Percentiles rank a stretch among this genome's conserved stretches.
Conservation (phyloP, 306 rosid species). For the Luffa aegyptiaca region DNA sequence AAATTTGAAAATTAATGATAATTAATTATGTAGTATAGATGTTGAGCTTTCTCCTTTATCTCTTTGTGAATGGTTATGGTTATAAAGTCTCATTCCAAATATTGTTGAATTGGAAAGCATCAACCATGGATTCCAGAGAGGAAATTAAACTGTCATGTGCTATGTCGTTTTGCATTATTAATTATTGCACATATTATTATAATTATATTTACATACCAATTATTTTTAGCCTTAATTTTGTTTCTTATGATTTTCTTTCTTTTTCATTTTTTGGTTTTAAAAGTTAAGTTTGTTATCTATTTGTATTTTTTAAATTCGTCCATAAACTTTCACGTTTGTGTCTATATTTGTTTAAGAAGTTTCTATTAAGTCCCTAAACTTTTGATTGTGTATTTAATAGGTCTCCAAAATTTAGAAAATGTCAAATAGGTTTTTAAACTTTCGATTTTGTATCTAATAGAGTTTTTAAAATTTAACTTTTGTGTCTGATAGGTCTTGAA, state of each 20-base stretch:
- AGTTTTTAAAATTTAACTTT: too few species aligned
- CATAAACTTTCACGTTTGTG: too few species aligned
- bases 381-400: too few species aligned
- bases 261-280: neutral
- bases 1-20: neutral
- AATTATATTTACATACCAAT: neutral
- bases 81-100: neutral
- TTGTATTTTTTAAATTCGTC: neutral
- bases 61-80: neutral
- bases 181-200: neutral
- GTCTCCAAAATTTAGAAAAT: too few species aligned
- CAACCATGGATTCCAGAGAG: neutral
- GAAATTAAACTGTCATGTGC: neutral
- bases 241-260: neutral
- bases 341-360: too few species aligned
- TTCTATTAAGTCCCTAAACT: too few species aligned
- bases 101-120: neutral
- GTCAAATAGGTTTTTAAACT: too few species aligned
- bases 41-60: neutral
- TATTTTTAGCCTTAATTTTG: neutral
- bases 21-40: neutral
- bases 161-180: neutral
- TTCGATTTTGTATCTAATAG: too few species aligned
- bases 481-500: too few species aligned
- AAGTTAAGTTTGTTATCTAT: neutral